Evolutionary conservation across 2,329 filamentous ascomycete species (phyloP), one percentile per base, ranked within the genome.

Genomic region (Laburnicola sp.): DNA sequence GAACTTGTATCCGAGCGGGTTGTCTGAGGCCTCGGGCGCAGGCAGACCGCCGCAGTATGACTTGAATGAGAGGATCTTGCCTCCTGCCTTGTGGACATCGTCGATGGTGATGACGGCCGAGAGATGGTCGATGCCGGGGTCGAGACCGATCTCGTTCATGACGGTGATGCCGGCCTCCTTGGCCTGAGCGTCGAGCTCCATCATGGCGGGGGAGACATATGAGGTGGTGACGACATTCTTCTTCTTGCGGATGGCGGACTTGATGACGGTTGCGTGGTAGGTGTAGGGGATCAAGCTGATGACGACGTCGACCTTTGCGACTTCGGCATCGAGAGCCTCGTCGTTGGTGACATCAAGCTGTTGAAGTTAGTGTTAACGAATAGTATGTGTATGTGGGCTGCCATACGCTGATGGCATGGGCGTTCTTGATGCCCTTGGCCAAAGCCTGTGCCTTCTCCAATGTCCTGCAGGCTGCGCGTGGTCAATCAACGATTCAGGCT

Each of bases 181-280:
- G 73, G 83, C 85, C 64, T 87, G 79, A 65, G 86, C 80, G 67
- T 97, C 88, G 44, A 97, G 85, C 79, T 92, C 93, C 77, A 87
- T 76, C 91, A 97, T 97, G 59, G 90, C 89, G 3, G 91, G 91
- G 3, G 89, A 95, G 62, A 96, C 89, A 71, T 97, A 97, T 60
- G 86, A 91, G 27, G 93, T 97, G 52, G 93, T 97, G 69, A 97
- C 92, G 54, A 97, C 91, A 79, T 97, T 80, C 83, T 93, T 96
- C 88, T 96, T 97, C 68, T 87, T 83, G 68, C 87, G 84, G 77
- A 97, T 97, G 58, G 91, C 93, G 31, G 88, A 86, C 82, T 96
- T 93, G 84, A 97, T 95, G 66, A 97, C 91, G 49, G 82, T 80
- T 39, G 87, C 89, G 57, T 72, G 70, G 62, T 58, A 66, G 31